These are phyloP conservation scores for Chrysosporium keratinophilum DNA, from an alignment of 2,329 filamentous ascomycete species.

Conservation along the genomic window DNA sequence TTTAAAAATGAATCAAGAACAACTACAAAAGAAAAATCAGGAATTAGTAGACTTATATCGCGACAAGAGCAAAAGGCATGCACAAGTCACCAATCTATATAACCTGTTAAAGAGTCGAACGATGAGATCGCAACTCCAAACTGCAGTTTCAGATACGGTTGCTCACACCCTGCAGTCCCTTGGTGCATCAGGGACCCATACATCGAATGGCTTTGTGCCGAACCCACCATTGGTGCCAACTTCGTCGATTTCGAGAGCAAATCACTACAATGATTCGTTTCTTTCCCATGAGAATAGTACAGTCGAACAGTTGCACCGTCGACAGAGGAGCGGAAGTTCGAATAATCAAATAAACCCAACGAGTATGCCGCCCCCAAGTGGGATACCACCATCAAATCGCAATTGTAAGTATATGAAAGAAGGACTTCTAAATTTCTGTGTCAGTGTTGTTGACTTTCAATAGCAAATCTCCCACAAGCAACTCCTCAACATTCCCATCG, in stretches of 20 bases:
- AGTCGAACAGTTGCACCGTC: constrained; percentile 16
- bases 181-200: constrained; percentile 17
- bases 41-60: constrained; percentile 56
- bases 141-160: constrained; percentile 45
- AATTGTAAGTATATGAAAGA: constrained; percentile 19
- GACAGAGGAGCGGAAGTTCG: constrained; percentile 33
- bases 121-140: constrained; percentile 45
- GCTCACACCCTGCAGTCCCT: constrained; percentile 38
- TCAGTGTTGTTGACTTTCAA: constrained; percentile 2
- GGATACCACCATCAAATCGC: constrained; percentile 17
- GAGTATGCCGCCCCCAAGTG: constrained; percentile 27
- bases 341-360: constrained; percentile 19
- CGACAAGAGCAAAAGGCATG: constrained; percentile 60
- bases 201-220: constrained; percentile 11
- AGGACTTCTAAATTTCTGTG: background rate
- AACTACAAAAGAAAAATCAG: constrained; percentile 58
- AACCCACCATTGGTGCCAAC: constrained; percentile 16
- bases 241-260: constrained; percentile 21
- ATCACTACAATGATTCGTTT: constrained; percentile 19
- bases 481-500: constrained; percentile 16
- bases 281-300: background rate
- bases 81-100: constrained; percentile 56
- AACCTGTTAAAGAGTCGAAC: constrained; percentile 47
- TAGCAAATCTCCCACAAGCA: constrained; percentile 13
- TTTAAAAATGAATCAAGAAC: constrained; percentile 52